Evolutionary conservation across 2,329 filamentous ascomycete genomes (phyloP).

Genomic region (Pseudocercospora pini-densiflorae): DNA sequence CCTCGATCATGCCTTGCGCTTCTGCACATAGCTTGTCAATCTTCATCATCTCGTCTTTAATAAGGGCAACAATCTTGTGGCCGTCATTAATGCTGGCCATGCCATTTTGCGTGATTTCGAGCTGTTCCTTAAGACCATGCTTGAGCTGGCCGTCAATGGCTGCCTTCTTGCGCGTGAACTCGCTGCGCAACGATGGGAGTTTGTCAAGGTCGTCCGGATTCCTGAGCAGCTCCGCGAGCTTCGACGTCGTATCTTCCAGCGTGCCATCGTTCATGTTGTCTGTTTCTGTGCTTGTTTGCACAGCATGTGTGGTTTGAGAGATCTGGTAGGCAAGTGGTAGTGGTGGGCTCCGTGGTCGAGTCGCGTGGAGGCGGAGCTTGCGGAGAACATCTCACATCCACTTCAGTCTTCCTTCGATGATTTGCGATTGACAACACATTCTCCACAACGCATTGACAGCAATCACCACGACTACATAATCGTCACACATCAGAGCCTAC

Average conservation of each 20-base stretch:
- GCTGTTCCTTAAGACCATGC: constrained; percentile 84
- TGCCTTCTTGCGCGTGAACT: constrained; percentile 92
- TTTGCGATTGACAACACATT: background rate
- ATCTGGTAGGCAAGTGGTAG: background rate
- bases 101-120: constrained; percentile 91
- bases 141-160: constrained; percentile 90
- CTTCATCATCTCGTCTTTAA: constrained; percentile 98
- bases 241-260: constrained; percentile 48
- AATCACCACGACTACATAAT: constrained; percentile 4
- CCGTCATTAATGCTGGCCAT: constrained; percentile 88
- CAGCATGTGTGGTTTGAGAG: background rate
- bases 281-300: background rate
- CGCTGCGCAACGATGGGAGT: constrained; percentile 83
- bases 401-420: background rate
- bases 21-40: constrained; percentile 98
- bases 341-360: background rate
- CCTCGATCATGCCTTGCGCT: constrained; percentile 94
- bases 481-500: constrained; percentile 49
- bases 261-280: constrained; percentile 36
- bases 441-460: background rate
- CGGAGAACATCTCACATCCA: background rate
- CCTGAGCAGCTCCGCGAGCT: constrained; percentile 89
- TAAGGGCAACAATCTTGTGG: constrained; percentile 86
- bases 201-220: constrained; percentile 98
- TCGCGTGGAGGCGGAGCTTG: background rate